Conservation (phyloP, 2,329 filamentous ascomycete genomes). For the Paecilomyces variotii region DNA sequence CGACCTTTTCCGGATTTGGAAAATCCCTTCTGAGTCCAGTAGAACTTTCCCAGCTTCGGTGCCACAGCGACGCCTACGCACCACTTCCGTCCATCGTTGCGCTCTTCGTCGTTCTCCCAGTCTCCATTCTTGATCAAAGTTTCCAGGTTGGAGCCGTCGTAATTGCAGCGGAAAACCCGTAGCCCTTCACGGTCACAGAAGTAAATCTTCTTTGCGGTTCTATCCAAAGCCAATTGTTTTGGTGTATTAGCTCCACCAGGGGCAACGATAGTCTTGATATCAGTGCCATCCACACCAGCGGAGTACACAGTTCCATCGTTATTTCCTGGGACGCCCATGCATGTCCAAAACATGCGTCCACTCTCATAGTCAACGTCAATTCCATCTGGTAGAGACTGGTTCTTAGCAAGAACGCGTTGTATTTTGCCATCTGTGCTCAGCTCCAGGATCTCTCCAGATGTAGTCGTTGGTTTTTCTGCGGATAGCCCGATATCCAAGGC, state of each 20-base stretch:
- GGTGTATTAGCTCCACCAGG: slow-evolving; percentile 43
- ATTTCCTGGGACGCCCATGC: slow-evolving; percentile 37
- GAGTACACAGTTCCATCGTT: slow-evolving; percentile 39
- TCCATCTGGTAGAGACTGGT: slow-evolving; percentile 30
- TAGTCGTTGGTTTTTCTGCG: slow-evolving; percentile 4
- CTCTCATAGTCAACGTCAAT: slow-evolving; percentile 29
- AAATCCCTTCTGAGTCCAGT: slow-evolving; percentile 54
- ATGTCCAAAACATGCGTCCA: slow-evolving; percentile 43
- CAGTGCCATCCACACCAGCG: slow-evolving; percentile 43
- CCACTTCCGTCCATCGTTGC: slow-evolving; percentile 35
- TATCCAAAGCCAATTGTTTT: slow-evolving; percentile 32
- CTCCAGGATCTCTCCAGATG: slow-evolving; percentile 13
- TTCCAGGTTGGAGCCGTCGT: slow-evolving; percentile 27
- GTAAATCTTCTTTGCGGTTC: slow-evolving; percentile 24
- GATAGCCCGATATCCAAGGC: slow-evolving; percentile 6
- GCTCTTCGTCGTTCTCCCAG: slow-evolving; percentile 13
- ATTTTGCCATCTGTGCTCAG: slow-evolving; percentile 11
- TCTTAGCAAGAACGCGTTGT: not conserved
- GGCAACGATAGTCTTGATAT: slow-evolving; percentile 37
- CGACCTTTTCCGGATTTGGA: slow-evolving; percentile 45
- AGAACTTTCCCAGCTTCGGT: slow-evolving; percentile 38
- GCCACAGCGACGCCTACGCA: slow-evolving; percentile 50
- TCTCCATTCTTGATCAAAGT: slow-evolving; percentile 33
- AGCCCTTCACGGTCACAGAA: slow-evolving; percentile 39
- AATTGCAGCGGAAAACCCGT: slow-evolving; percentile 27